A percentile compares a stretch with the other conserved stretches of the same genome.
Evolutionary conservation across 164 flowering plant species (phyloP).

Genomic region (Brasenia schreberi): DNA sequence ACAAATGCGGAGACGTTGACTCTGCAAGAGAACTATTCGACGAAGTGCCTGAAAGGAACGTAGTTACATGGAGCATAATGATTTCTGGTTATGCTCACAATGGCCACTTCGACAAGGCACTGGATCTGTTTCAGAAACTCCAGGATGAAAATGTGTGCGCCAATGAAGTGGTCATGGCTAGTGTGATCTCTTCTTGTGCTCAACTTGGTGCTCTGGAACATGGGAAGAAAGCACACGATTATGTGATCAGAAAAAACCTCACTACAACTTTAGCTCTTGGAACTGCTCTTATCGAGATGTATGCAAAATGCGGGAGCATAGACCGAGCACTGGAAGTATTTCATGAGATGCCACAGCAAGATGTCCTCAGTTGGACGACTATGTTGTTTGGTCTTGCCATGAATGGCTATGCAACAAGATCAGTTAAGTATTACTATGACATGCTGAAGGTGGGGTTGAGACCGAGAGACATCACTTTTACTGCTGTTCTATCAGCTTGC

Average conservation of each 20-base stretch:
- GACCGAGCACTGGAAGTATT: conserved; percentile 11
- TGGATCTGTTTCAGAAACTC: conserved; percentile 8
- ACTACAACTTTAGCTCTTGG: conserved; percentile 4
- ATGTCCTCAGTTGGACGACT: conserved; percentile 10
- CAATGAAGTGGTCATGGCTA: conserved; percentile 1
- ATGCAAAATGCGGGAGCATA: conserved; percentile 9
- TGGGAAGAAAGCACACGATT: conserved; percentile 12
- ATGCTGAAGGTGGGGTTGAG: conserved; percentile 8
- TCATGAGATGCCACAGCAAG: conserved; percentile 4
- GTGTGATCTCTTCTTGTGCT: conserved; percentile 5
- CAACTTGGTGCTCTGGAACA: conserved; percentile 11
- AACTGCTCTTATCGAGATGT: conserved; percentile 14
- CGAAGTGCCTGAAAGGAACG: conserved; percentile 7
- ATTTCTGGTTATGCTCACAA: conserved; percentile 12
- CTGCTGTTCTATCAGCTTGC: conserved; percentile 6
- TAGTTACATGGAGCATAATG: conserved; percentile 12
- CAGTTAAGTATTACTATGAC: conserved; percentile 5
- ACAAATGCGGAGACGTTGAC: background rate
- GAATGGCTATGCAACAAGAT: conserved; percentile 7
- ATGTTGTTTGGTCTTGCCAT: conserved; percentile 14
- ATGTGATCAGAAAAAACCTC: conserved; percentile 4
- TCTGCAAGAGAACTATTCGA: conserved; percentile 4
- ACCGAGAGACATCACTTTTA: conserved; percentile 8
- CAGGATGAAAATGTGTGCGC: conserved; percentile 6
- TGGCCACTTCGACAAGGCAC: conserved; percentile 10